Conservation (phyloP, 768 basidiomycete species). For the Nevesoporus exiguus region DNA sequence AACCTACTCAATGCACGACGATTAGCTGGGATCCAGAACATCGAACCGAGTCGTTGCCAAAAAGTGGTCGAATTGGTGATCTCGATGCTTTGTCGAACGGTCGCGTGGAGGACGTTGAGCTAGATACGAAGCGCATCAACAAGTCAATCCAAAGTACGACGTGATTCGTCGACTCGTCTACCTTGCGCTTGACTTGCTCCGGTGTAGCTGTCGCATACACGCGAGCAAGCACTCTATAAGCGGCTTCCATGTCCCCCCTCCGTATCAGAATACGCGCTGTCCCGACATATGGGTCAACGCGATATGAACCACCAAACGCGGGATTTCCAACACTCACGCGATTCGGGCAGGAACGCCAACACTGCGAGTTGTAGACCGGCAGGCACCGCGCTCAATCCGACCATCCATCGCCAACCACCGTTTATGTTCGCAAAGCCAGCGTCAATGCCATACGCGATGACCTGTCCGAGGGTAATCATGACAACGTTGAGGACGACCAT, state of each 20-base stretch:
- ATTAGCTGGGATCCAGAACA: slow-evolving; percentile 54
- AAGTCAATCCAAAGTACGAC: background rate
- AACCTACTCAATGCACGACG: slow-evolving; percentile 64
- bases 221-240: slow-evolving; percentile 53
- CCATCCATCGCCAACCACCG: slow-evolving; percentile 83
- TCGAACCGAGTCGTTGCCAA: slow-evolving; percentile 49
- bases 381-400: slow-evolving; percentile 69
- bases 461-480: slow-evolving; percentile 77
- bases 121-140: slow-evolving; percentile 13
- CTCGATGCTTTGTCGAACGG: slow-evolving; percentile 59
- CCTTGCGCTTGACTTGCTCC: slow-evolving; percentile 66
- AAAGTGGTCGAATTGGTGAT: slow-evolving; percentile 63
- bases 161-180: slow-evolving; percentile 14
- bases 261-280: slow-evolving; percentile 64
- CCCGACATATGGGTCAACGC: background rate
- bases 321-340: slow-evolving; percentile 47
- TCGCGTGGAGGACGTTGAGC: slow-evolving; percentile 56
- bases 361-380: slow-evolving; percentile 60
- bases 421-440: slow-evolving; percentile 57
- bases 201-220: slow-evolving; percentile 67
- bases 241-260: slow-evolving; percentile 46
- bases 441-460: slow-evolving; percentile 72
- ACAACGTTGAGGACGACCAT: slow-evolving; percentile 83
- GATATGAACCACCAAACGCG: background rate
- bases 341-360: slow-evolving; percentile 71